These are phyloP conservation scores for Pouteria campechiana DNA, from an alignment of 179 eudicot species.

Conservation along the genomic window DNA sequence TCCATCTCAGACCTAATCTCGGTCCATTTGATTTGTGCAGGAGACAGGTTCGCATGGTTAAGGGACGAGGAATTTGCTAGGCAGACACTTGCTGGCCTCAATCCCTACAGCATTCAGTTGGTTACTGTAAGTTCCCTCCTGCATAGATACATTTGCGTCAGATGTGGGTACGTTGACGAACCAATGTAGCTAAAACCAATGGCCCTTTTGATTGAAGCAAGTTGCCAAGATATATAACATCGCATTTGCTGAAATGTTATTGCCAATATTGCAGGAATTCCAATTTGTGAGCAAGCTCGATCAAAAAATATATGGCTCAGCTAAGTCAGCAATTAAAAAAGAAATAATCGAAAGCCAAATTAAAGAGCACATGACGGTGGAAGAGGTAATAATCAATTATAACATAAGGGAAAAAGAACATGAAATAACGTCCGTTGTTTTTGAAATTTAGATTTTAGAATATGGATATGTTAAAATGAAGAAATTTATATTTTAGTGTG, in stretches of 20 bases:
- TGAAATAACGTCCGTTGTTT: too few species aligned
- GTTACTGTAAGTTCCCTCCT: conserved; percentile 27
- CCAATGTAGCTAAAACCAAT: too few species aligned
- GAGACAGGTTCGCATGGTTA: conserved; percentile 34
- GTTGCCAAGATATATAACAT: too few species aligned
- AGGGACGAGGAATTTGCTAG: conserved; percentile 33
- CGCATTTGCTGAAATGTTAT: neutral
- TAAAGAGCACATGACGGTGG: conserved; percentile 10
- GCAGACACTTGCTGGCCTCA: conserved; percentile 37
- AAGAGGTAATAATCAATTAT: conserved; percentile 16
- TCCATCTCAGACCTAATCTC: too few species aligned
- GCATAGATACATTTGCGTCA: too few species aligned
- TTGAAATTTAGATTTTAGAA: too few species aligned
- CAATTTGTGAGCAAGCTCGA: conserved; percentile 26
- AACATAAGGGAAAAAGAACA: too few species aligned
- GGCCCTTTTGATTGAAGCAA: too few species aligned
- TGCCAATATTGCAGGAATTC: conserved; percentile 22
- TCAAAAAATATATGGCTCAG: conserved; percentile 23
- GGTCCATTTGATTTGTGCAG: conserved; percentile 11
- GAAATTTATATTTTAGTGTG: too few species aligned
- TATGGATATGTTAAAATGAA: too few species aligned
- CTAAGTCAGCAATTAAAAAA: conserved; percentile 27
- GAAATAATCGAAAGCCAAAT: conserved; percentile 14
- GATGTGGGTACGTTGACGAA: too few species aligned
- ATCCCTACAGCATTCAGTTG: conserved; percentile 23